Base-by-base conservation (phyloP, 352 stramenopile genomes). In the Pythium graminicola region DNA sequence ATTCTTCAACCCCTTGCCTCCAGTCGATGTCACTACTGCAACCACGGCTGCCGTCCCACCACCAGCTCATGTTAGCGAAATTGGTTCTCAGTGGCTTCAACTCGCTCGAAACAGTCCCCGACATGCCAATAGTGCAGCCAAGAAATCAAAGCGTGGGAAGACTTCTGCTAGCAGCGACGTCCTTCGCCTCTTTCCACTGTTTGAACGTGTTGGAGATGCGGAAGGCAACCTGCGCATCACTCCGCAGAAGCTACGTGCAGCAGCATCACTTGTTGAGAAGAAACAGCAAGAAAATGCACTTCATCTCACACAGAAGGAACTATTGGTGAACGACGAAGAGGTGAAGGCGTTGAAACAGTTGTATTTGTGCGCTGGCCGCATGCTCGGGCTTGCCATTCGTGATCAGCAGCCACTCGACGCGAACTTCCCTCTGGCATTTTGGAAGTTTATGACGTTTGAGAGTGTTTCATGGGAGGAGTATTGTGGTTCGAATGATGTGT, bases 301-400 rank as follows among this genome's bases (percentile, higher is more conserved):
- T 16, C 60, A 49, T 47, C 57, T 88, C 16, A 57, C 61, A 1
- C 53, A 44, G 20, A 66, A 72, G 5, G 72, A 88, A 29, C 24
- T 88, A 4, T 19, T 80, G 9, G 57, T 70, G 19, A 50, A 85
- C 29, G 33, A 55, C 20, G 65, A 75, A 26, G 46, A 36, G 31
- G 9, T 63, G 10, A 65, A 73, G 32, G 47, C 68, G 4, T 55
- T 87, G 6, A 74, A 77, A 43, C 76, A 83, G 39, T 45, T 89
- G 31, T 89, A 89, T 53, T 65, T 73, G 19, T 84, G 73, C 40
- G 67, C 72, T 3, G 81, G 81, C 3, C 72, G 81, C 4, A 52
- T 91, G 41, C 56, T 89, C 19, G 77, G 81, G 0, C 57, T 91
- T 24, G 72, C 76, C 11, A 81, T 91, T 57, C 77, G 81, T 28